phyloP scores from a whole-genome alignment of 176 grass and related monocot genomes.

The Phoenix roebelenii region DNA sequence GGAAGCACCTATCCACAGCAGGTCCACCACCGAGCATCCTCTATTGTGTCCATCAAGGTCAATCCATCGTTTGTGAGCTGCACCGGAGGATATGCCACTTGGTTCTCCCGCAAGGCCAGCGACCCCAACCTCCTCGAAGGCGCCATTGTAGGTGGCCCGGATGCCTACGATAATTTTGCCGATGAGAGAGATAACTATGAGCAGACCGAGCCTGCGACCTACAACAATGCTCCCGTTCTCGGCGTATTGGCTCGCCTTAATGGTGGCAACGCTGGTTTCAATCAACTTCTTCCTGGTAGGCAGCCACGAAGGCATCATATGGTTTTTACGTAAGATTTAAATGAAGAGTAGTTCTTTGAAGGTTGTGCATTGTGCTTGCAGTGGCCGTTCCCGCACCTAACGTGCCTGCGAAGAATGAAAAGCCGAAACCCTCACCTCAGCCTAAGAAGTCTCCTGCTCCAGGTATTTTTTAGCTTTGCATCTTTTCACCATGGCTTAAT shows the following conservation, averaged over 20 bases:
- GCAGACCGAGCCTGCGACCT: constrained; percentile 81
- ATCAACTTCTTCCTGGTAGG: constrained; percentile 29
- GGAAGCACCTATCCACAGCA: constrained; percentile 45
- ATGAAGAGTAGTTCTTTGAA: neutral
- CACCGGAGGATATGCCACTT: constrained; percentile 35
- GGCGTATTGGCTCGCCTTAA: constrained; percentile 65
- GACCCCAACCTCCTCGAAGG: constrained; percentile 83
- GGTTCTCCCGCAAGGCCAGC: constrained; percentile 36
- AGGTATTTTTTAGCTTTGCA: constrained; percentile 23
- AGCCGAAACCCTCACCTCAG: constrained; percentile 17
- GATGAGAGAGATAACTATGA: constrained; percentile 81
- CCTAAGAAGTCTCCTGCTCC: constrained; percentile 18
- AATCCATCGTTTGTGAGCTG: constrained; percentile 56
- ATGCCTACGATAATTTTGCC: constrained; percentile 53
- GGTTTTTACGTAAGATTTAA: neutral
- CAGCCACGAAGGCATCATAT: neutral
- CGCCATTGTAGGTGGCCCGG: constrained; percentile 67
- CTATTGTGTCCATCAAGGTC: constrained; percentile 58
- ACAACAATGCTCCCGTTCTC: constrained; percentile 80
- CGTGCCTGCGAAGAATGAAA: constrained; percentile 17
- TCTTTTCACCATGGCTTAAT: neutral
- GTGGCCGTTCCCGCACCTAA: neutral
- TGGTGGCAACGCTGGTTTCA: constrained; percentile 33
- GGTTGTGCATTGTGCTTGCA: constrained; percentile 4
- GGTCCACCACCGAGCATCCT: constrained; percentile 74